These are phyloP conservation scores for Aphanomyces astaci DNA, from an alignment of 352 stramenopile genomes.

Conservation along the genomic window DNA sequence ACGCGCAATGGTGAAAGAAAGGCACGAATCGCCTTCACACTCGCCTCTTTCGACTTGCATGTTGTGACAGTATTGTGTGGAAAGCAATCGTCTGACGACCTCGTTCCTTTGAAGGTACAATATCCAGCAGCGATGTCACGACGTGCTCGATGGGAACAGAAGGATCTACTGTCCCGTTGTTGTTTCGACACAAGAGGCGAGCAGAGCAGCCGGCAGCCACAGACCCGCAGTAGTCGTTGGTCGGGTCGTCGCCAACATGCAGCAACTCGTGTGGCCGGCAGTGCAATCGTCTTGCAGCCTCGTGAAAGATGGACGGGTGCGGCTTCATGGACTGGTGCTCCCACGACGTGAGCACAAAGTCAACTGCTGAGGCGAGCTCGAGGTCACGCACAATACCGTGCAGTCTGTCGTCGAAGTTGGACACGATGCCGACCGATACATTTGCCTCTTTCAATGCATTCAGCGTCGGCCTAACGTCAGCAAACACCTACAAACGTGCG, in stretches of 20 bases:
- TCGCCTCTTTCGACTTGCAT: no score
- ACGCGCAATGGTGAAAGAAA: no score
- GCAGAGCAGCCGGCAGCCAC: constrained; percentile 35
- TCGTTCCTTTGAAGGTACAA: background rate
- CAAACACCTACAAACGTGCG: constrained; percentile 32
- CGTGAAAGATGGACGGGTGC: constrained; percentile 43
- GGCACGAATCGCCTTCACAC: no score
- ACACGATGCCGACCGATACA: constrained; percentile 53
- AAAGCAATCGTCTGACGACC: background rate
- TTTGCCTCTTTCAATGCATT: constrained; percentile 26
- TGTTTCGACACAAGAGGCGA: constrained; percentile 21
- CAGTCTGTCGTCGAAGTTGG: constrained; percentile 74
- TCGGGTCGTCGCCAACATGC: constrained; percentile 55
- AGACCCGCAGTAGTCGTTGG: constrained; percentile 48
- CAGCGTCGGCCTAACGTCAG: constrained; percentile 39
- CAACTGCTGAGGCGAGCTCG: constrained; percentile 39
- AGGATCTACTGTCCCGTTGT: no score
- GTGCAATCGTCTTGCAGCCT: background rate
- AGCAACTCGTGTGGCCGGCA: constrained; percentile 27
- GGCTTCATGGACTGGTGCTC: constrained; percentile 42
- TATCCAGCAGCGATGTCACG: background rate
- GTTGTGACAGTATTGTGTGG: no score
- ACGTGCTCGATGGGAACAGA: background rate
- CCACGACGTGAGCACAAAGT: constrained; percentile 58
- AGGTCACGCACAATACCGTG: constrained; percentile 36